Evolutionary conservation across 108 stramenopile species (phyloP).

Genomic region (Nannochloropsis oceanica): DNA sequence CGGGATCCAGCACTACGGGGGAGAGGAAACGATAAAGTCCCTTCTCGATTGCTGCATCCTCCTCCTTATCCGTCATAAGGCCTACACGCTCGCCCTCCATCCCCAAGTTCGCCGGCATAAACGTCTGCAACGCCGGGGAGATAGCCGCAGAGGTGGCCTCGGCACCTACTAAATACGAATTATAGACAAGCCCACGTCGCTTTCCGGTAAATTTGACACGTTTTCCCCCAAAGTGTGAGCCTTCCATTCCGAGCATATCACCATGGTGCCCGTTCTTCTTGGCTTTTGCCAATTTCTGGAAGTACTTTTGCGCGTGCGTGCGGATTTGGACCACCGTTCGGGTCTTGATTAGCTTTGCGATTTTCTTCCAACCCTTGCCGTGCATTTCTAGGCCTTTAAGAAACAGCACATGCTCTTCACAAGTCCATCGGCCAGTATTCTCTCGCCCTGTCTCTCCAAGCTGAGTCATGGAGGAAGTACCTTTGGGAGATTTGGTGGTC

Average conservation of each 20-base stretch:
- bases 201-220: background rate
- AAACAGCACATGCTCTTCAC: slow-evolving; percentile 69
- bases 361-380: slow-evolving; percentile 81
- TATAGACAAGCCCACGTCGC: background rate
- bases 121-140: slow-evolving; percentile 20
- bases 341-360: slow-evolving; percentile 49
- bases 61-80: background rate
- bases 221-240: background rate
- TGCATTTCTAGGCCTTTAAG: slow-evolving; percentile 60
- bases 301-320: slow-evolving; percentile 71
- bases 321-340: slow-evolving; percentile 61
- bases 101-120: background rate
- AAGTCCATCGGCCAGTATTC: slow-evolving; percentile 82
- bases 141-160: slow-evolving; percentile 3
- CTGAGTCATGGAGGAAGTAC: background rate
- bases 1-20: slow-evolving; percentile 2
- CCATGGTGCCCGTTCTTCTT: slow-evolving; percentile 26
- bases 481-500: background rate
- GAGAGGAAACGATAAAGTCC: slow-evolving; percentile 24
- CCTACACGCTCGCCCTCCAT: background rate
- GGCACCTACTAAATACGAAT: background rate
- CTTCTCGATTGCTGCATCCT: slow-evolving; percentile 18
- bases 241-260: background rate
- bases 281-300: slow-evolving; percentile 48
- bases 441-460: background rate